These are phyloP conservation scores for Leccinellum rugosiceps DNA, from an alignment of 768 basidiomycete genomes.

Conservation along the genomic window DNA sequence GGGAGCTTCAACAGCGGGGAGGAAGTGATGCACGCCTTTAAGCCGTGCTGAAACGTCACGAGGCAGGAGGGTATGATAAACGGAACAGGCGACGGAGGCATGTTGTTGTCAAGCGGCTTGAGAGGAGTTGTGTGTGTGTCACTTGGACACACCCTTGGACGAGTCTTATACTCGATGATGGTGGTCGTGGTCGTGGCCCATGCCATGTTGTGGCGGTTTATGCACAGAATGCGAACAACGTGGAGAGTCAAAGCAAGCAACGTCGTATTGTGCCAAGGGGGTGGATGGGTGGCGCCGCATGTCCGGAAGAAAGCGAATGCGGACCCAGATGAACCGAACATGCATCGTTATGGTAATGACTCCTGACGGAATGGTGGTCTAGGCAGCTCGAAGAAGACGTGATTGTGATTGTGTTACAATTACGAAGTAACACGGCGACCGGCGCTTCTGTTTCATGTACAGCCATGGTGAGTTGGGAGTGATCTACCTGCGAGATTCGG, in stretches of 20 bases:
- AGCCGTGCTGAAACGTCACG: slow-evolving; percentile 28
- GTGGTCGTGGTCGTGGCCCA: slow-evolving; percentile 9
- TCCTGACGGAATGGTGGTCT: slow-evolving; percentile 11
- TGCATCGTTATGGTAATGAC: slow-evolving; percentile 15
- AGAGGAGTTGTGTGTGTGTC: slow-evolving; percentile 18
- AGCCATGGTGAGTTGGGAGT: slow-evolving; percentile 17
- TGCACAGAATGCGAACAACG: slow-evolving; percentile 17
- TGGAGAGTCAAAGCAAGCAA: slow-evolving; percentile 9
- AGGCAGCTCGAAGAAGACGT: slow-evolving; percentile 17
- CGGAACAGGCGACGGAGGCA: slow-evolving; percentile 26
- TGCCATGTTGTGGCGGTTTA: slow-evolving; percentile 18
- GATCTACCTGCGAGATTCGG: slow-evolving; percentile 12
- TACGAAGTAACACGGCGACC: slow-evolving; percentile 25
- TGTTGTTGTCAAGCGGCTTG: slow-evolving; percentile 16
- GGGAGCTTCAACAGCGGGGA: slow-evolving; percentile 26
- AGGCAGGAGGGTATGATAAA: slow-evolving; percentile 27
- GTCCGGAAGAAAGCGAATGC: slow-evolving; percentile 8
- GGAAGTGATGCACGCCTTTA: slow-evolving; percentile 27
- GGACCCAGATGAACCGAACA: slow-evolving; percentile 9
- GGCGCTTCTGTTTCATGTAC: slow-evolving; percentile 26
- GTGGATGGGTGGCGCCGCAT: slow-evolving; percentile 5
- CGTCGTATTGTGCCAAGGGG: slow-evolving; percentile 18
- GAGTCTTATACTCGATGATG: slow-evolving; percentile 20
- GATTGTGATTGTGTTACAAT: slow-evolving; percentile 22
- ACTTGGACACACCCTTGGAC: background rate